Conservation (phyloP, 2,329 filamentous ascomycete genomes). For the Didymella keratinophila region DNA sequence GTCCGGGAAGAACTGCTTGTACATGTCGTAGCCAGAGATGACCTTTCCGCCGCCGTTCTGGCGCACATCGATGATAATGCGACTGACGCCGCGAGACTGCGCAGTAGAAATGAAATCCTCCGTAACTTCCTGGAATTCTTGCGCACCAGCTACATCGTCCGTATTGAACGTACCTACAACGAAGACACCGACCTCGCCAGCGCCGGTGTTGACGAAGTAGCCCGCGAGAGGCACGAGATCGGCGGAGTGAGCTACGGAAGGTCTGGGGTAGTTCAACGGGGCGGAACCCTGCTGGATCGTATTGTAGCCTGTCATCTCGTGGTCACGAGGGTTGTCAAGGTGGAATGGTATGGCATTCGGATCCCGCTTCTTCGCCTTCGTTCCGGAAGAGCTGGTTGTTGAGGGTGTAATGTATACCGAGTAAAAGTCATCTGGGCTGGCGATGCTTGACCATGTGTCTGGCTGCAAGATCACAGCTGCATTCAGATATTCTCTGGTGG, state of each 20-base stretch:
- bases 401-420: constrained; percentile 41
- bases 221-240: constrained; percentile 51
- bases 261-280: constrained; percentile 47
- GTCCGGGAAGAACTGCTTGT: constrained; percentile 63
- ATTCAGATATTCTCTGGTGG: constrained; percentile 40
- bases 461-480: constrained; percentile 38
- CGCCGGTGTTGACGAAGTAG: constrained; percentile 54
- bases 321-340: constrained; percentile 41
- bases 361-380: constrained; percentile 36
- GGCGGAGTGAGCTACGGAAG: constrained; percentile 46
- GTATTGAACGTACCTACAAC: constrained; percentile 54
- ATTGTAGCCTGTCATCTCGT: constrained; percentile 34
- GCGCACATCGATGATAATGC: constrained; percentile 70
- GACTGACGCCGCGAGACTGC: constrained; percentile 60
- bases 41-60: constrained; percentile 66
- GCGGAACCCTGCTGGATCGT: constrained; percentile 30
- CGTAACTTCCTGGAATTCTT: constrained; percentile 51
- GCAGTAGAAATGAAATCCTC: constrained; percentile 58
- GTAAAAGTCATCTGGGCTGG: constrained; percentile 52
- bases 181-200: constrained; percentile 58
- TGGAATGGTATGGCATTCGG: constrained; percentile 36
- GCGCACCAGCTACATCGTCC: constrained; percentile 24
- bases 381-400: constrained; percentile 16
- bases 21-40: constrained; percentile 54
- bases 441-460: constrained; percentile 41